phyloP scores from a whole-genome alignment of 2,329 filamentous ascomycete species.

The Anisogramma anomala region DNA sequence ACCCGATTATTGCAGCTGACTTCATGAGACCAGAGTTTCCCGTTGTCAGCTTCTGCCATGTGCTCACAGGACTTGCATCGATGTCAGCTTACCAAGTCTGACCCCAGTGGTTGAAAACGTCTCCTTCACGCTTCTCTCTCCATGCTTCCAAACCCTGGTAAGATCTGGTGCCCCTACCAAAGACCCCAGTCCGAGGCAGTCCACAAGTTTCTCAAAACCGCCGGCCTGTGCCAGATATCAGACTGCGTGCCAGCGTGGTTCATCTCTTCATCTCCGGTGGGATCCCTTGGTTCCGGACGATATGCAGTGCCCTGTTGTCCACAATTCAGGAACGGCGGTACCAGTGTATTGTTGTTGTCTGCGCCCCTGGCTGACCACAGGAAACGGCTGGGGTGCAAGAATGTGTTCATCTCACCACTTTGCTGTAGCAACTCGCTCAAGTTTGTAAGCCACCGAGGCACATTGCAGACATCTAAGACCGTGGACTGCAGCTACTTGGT shows the following conservation, averaged over 20 bases:
- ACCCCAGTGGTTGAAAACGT: not conserved
- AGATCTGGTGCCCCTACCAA: too few species aligned
- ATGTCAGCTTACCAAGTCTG: conserved; percentile 1
- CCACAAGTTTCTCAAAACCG: too few species aligned
- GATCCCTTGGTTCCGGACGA: too few species aligned
- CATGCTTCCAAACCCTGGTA: not conserved
- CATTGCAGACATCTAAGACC: conserved; percentile 1
- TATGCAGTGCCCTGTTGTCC: too few species aligned
- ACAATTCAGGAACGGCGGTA: too few species aligned
- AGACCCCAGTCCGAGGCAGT: too few species aligned
- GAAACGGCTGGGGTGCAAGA: not conserved
- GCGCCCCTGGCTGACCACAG: conserved; percentile 11
- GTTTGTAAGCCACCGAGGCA: not conserved
- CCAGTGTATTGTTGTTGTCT: not conserved
- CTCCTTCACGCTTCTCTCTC: not conserved
- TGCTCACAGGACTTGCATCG: not conserved
- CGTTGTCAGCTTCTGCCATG: conserved; percentile 2
- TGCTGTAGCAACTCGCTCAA: conserved; percentile 2
- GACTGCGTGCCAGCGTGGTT: too few species aligned
- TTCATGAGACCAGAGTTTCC: not conserved
- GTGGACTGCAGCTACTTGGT: conserved; percentile 5
- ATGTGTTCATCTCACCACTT: conserved; percentile 9
- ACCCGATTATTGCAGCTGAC: conserved; percentile 3
- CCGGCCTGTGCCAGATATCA: too few species aligned
- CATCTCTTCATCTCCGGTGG: too few species aligned